Conservation (phyloP, 495 filamentous ascomycete genomes). For the Melanomma pulvis-pyrius region DNA sequence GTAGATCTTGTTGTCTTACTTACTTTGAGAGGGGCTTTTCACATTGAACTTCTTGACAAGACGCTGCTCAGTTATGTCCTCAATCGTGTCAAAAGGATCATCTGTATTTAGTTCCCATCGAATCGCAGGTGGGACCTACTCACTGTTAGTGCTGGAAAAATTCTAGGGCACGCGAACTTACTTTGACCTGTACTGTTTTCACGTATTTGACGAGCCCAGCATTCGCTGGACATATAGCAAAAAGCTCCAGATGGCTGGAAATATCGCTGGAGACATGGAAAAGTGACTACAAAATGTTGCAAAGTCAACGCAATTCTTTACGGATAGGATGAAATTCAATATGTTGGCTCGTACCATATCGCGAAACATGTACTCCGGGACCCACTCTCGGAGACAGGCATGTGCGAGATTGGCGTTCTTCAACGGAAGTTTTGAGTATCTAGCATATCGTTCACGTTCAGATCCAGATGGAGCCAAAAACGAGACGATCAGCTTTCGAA, state of each 20-base stretch:
- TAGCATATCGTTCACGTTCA: neutral
- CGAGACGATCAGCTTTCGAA: slow-evolving; percentile 20
- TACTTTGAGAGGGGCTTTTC: no score
- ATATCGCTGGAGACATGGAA: slow-evolving; percentile 1
- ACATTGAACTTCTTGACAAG: neutral
- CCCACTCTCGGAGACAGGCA: slow-evolving; percentile 26
- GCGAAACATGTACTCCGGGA: slow-evolving; percentile 25
- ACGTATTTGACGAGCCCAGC: slow-evolving; percentile 17
- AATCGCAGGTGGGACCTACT: slow-evolving; percentile 27
- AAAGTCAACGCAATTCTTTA: neutral
- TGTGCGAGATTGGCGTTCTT: slow-evolving; percentile 32
- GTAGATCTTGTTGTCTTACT: no score
- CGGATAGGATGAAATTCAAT: neutral
- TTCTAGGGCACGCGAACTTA: neutral
- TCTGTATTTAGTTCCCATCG: slow-evolving; percentile 14
- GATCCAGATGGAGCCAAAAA: slow-evolving; percentile 1
- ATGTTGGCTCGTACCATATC: slow-evolving; percentile 15
- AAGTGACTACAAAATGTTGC: neutral
- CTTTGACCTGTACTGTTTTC: slow-evolving; percentile 19
- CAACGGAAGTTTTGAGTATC: slow-evolving; percentile 16
- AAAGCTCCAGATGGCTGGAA: slow-evolving; percentile 14
- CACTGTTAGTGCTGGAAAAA: neutral
- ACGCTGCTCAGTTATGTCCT: slow-evolving; percentile 7
- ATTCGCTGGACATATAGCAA: neutral
- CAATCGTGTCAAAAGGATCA: neutral